Percentiles rank a stretch among this genome's conserved stretches.
These are phyloP conservation scores for Xanthoceras sorbifolium DNA, from an alignment of 345 rosid genomes.

Conservation along the genomic window DNA sequence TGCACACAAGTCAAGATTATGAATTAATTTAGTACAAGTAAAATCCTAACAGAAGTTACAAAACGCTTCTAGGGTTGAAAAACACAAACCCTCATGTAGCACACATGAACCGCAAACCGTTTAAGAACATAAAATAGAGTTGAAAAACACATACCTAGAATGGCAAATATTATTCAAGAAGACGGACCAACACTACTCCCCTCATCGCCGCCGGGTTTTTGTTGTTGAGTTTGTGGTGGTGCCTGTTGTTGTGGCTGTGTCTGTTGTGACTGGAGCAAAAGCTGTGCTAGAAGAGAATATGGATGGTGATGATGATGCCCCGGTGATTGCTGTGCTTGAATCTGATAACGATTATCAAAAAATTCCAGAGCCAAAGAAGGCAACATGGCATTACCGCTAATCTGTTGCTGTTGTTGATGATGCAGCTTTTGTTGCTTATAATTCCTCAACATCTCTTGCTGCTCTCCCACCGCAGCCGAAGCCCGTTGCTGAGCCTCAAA, in stretches of 20 bases:
- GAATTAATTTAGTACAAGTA: neutral
- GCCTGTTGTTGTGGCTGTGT: neutral
- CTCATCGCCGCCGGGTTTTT: too few relatives aligned
- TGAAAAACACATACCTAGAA: slow-evolving; percentile 15
- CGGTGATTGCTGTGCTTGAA: slow-evolving; percentile 37
- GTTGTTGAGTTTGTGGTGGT: slow-evolving; percentile 43
- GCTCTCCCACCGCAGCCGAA: too few relatives aligned
- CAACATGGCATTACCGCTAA: slow-evolving; percentile 34
- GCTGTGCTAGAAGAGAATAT: slow-evolving; percentile 47
- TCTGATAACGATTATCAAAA: slow-evolving; percentile 54
- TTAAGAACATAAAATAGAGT: slow-evolving; percentile 7
- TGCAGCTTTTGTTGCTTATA: slow-evolving; percentile 37
- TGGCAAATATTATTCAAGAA: too few relatives aligned
- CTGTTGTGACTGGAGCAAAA: slow-evolving; percentile 56
- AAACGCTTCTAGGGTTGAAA: too few relatives aligned
- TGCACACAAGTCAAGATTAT: slow-evolving; percentile 17
- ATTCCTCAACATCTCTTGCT: too few relatives aligned
- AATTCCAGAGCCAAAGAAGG: slow-evolving; percentile 58
- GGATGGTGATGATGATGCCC: slow-evolving; percentile 34
- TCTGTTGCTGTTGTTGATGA: slow-evolving; percentile 47
- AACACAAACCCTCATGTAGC: slow-evolving; percentile 24
- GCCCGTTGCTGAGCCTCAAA: too few relatives aligned
- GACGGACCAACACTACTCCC: slow-evolving; percentile 40
- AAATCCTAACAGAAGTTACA: too few relatives aligned
- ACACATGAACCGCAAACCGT: neutral